These are phyloP conservation scores for Wickerhamomyces bovis DNA, from an alignment of 805 yeast species.

Conservation along the genomic window DNA sequence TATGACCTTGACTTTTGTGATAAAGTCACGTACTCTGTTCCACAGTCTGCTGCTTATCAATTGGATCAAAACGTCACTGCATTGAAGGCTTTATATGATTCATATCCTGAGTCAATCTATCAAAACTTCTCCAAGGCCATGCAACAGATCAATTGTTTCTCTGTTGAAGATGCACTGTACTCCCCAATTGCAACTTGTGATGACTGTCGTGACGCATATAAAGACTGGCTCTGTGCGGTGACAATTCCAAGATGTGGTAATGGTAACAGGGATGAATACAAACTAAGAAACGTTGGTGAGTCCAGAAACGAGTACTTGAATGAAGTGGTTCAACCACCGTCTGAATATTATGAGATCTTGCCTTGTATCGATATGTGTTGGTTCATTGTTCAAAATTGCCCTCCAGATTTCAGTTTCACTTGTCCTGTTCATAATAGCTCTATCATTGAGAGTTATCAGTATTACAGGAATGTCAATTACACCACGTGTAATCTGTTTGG, in stretches of 20 bases:
- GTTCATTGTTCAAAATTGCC: conserved; percentile 77
- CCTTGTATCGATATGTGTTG: conserved; percentile 85
- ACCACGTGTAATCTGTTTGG: conserved; percentile 40
- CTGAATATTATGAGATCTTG: conserved; percentile 65
- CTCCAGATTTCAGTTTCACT: conserved; percentile 62
- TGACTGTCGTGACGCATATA: conserved; percentile 67
- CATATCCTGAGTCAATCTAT: conserved; percentile 49
- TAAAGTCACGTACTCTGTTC: conserved; percentile 84
- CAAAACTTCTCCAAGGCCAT: conserved; percentile 68
- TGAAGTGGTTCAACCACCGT: conserved; percentile 45
- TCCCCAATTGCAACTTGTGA: conserved; percentile 72
- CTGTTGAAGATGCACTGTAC: conserved; percentile 55
- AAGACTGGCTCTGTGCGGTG: conserved; percentile 85
- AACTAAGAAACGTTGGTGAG: conserved; percentile 36
- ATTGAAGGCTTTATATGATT: conserved; percentile 52
- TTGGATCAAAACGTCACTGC: conserved; percentile 25
- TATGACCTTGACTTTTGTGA: conserved; percentile 72
- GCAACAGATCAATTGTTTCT: conserved; percentile 71
- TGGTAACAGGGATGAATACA: conserved; percentile 36
- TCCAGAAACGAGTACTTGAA: conserved; percentile 61
- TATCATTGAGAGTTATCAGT: conserved; percentile 27
- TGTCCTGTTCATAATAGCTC: conserved; percentile 49
- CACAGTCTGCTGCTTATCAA: conserved; percentile 38
- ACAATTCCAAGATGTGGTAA: conserved; percentile 83
- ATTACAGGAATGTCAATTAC: conserved; percentile 14